Conservation (phyloP, 2,329 filamentous ascomycete genomes). For the Aspergillus novoparasiticus region DNA sequence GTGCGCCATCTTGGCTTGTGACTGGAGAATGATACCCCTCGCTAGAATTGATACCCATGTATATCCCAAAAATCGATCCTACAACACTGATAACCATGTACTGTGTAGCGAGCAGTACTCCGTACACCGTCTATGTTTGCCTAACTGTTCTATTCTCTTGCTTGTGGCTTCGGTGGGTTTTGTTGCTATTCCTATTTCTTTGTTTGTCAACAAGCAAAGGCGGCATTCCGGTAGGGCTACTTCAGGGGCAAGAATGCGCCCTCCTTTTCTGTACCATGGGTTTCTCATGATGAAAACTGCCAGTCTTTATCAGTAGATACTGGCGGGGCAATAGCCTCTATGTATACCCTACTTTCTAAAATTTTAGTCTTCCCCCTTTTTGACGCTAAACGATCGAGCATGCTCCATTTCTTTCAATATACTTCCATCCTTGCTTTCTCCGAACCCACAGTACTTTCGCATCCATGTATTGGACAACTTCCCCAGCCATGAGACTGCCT, state of each 20-base stretch:
- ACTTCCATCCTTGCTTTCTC: background rate
- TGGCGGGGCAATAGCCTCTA: background rate
- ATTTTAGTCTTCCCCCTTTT: background rate
- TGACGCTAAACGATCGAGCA: background rate
- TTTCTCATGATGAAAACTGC: background rate
- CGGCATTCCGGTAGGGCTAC: background rate
- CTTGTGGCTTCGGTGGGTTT: background rate
- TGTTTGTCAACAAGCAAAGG: background rate
- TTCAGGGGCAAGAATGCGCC: background rate
- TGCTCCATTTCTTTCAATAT: background rate
- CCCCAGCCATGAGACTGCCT: conserved; percentile 3
- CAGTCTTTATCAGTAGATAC: background rate
- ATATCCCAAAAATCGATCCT: background rate
- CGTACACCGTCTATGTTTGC: background rate
- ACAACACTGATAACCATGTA: background rate
- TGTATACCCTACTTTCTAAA: background rate
- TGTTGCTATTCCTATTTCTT: background rate
- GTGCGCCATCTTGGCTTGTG: conserved; percentile 5
- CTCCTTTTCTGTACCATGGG: background rate
- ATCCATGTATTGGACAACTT: background rate
- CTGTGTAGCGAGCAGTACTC: background rate
- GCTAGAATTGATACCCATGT: background rate
- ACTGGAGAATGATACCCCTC: conserved; percentile 2
- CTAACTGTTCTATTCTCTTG: background rate
- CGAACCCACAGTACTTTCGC: background rate